Evolutionary conservation across 805 yeast genomes (phyloP).

Genomic region (Kazachstania bromeliacearum): DNA sequence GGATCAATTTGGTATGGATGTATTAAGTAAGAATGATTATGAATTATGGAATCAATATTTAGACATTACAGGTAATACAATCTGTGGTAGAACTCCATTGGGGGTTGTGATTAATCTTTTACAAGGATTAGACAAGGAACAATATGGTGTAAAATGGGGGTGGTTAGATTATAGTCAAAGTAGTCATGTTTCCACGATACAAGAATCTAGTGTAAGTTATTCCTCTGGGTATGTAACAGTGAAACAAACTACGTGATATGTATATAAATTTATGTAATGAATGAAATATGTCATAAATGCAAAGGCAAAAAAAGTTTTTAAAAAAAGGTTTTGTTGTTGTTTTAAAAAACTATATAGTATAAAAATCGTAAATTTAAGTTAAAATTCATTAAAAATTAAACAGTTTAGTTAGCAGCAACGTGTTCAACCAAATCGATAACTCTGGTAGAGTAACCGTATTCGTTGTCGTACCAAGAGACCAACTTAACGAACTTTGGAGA

Average conservation of each 20-base stretch:
- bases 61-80: constrained; percentile 67
- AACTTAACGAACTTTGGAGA: constrained; percentile 63
- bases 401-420: constrained; percentile 34
- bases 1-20: constrained; percentile 62
- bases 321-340: not conserved
- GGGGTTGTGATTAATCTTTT: constrained; percentile 49
- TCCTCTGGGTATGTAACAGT: constrained; percentile 59
- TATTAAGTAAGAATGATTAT: constrained; percentile 28
- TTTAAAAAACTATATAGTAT: not conserved
- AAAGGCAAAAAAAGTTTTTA: not conserved
- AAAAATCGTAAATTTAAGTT: not conserved
- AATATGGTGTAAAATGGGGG: constrained; percentile 31
- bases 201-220: constrained; percentile 84
- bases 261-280: not conserved
- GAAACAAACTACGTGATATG: too few relatives aligned
- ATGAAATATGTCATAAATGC: too few relatives aligned
- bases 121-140: constrained; percentile 9
- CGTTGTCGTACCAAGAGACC: constrained; percentile 67
- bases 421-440: constrained; percentile 61
- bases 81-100: constrained; percentile 87
- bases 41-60: constrained; percentile 60
- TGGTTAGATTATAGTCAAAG: constrained; percentile 85
- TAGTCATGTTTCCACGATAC: constrained; percentile 35
- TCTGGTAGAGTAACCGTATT: constrained; percentile 67
- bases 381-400: not conserved